phyloP scores from a whole-genome alignment of 75 land plant species.

The Chamaecyparis obtusa region DNA sequence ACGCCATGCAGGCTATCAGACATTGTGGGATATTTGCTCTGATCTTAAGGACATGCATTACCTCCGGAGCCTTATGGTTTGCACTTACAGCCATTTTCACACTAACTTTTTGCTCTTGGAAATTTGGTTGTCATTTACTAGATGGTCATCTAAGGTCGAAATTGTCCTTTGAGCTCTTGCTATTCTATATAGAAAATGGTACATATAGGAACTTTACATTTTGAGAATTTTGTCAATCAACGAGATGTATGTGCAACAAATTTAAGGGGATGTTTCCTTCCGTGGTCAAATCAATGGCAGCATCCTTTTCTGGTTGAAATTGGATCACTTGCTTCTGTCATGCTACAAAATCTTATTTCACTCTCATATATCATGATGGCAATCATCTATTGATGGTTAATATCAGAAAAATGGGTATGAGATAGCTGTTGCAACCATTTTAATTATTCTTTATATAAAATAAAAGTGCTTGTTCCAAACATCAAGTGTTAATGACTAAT shows the following conservation, averaged over 20 bases:
- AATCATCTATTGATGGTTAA: background rate
- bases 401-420: background rate
- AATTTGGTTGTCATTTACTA: background rate
- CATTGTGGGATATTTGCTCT: conserved; percentile 76
- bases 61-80: conserved; percentile 84
- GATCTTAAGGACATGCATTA: conserved; percentile 74
- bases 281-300: background rate
- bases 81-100: conserved; percentile 4
- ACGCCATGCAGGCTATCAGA: conserved; percentile 84
- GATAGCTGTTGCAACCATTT: background rate
- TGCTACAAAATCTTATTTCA: background rate
- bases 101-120: background rate
- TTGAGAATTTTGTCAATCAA: background rate
- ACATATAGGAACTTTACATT: background rate
- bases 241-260: background rate
- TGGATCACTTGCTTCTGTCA: background rate
- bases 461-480: background rate
- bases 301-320: background rate
- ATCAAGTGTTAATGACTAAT: background rate
- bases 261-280: background rate
- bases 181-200: background rate
- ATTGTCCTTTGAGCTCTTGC: background rate
- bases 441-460: background rate
- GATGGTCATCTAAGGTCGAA: background rate
- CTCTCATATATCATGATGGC: background rate